Conservation (phyloP, 495 filamentous ascomycete species). For the Aspergillus steynii region DNA sequence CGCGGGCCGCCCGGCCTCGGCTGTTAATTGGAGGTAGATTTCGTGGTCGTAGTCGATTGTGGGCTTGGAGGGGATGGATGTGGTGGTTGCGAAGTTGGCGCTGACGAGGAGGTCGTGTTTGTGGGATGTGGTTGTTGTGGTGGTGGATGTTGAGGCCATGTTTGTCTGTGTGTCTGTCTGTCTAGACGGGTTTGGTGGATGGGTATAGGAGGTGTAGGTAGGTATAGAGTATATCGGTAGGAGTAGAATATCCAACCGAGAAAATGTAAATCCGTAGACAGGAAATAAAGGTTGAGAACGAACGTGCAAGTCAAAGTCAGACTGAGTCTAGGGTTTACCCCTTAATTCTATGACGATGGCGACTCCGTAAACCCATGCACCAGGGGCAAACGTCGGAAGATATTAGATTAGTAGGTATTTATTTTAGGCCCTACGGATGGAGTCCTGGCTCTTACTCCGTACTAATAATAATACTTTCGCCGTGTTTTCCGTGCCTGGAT, state of each 20-base stretch:
- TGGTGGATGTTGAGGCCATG: slow-evolving; percentile 1
- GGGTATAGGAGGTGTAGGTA: neutral
- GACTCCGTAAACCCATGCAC: neutral
- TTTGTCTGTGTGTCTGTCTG: slow-evolving; percentile 3
- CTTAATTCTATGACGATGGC: neutral
- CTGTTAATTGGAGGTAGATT: slow-evolving; percentile 29
- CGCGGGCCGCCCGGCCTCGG: slow-evolving; percentile 14
- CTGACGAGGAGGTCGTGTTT: slow-evolving; percentile 14
- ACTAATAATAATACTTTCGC: no score
- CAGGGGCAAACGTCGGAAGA: neutral
- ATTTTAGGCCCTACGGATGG: no score
- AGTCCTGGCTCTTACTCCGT: no score
- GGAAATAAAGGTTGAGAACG: no score
- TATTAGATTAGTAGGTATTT: neutral
- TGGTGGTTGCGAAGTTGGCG: slow-evolving; percentile 23
- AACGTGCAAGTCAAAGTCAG: no score
- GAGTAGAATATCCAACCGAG: no score
- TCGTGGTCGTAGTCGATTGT: slow-evolving; percentile 34
- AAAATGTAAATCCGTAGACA: no score
- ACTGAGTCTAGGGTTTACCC: neutral
- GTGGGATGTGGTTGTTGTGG: neutral
- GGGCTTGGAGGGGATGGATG: slow-evolving; percentile 4
- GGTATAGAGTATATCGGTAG: neutral
- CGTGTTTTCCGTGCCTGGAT: neutral
- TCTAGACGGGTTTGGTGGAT: neutral